These are phyloP conservation scores for Claviceps maximensis DNA, from an alignment of 2,329 filamentous ascomycete species.

Conservation along the genomic window DNA sequence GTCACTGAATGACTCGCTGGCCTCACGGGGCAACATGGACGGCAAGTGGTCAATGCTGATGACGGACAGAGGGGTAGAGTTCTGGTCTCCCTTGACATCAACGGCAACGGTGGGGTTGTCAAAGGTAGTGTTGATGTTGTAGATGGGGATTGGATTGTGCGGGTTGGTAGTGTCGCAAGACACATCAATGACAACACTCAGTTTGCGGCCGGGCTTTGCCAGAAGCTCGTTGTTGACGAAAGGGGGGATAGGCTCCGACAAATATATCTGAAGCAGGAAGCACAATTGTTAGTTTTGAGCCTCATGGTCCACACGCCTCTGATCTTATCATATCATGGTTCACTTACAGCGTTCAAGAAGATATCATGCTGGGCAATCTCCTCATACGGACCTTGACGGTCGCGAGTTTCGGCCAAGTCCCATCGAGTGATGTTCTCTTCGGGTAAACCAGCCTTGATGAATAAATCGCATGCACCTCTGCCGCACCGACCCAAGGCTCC, in stretches of 20 bases:
- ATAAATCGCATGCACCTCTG: slow-evolving; percentile 69
- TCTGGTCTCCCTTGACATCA: slow-evolving; percentile 40
- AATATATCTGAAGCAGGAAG: slow-evolving; percentile 5
- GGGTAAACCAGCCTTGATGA: slow-evolving; percentile 51
- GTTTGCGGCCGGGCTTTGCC: slow-evolving; percentile 48
- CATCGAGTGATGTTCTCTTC: slow-evolving; percentile 35
- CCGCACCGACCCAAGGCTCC: slow-evolving; percentile 78
- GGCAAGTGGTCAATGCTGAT: slow-evolving; percentile 84
- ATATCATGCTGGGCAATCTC: slow-evolving; percentile 63
- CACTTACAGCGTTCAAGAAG: slow-evolving; percentile 34
- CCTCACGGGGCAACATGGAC: slow-evolving; percentile 71
- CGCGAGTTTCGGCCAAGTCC: slow-evolving; percentile 66
- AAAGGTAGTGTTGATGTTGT: slow-evolving; percentile 76
- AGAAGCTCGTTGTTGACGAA: slow-evolving; percentile 66
- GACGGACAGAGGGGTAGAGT: slow-evolving; percentile 46
- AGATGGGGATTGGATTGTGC: slow-evolving; percentile 62
- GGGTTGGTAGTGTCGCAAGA: slow-evolving; percentile 45
- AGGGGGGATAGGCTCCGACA: slow-evolving; percentile 34
- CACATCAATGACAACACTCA: slow-evolving; percentile 73
- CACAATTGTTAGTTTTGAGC: background rate
- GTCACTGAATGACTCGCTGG: slow-evolving; percentile 42
- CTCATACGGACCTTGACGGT: slow-evolving; percentile 55
- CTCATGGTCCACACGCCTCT: background rate
- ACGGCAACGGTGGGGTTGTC: slow-evolving; percentile 75
- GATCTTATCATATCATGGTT: background rate